phyloP scores from a whole-genome alignment of 2,329 filamentous ascomycete genomes.

The Pestalotiopsis sp. region DNA sequence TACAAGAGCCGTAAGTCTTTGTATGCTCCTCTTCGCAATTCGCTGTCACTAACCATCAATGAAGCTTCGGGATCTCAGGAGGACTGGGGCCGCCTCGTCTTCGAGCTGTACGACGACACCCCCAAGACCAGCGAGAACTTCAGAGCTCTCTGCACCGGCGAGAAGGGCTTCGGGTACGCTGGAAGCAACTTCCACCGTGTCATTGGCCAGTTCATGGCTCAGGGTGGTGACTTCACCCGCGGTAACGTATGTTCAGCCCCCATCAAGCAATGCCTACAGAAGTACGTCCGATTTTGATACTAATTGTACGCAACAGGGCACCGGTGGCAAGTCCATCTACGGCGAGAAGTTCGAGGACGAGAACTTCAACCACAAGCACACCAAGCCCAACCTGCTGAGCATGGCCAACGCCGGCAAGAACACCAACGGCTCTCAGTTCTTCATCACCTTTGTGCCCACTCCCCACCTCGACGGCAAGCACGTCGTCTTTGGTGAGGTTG shows the following conservation, averaged over 20 bases:
- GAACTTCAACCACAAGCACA: slow-evolving; percentile 83
- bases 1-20: not conserved
- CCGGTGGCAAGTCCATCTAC: slow-evolving; percentile 92
- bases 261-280: not conserved
- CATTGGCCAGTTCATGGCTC: slow-evolving; percentile 92
- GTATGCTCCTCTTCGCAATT: not conserved
- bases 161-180: slow-evolving; percentile 83
- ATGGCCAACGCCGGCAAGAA: slow-evolving; percentile 97
- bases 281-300: not conserved
- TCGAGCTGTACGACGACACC: slow-evolving; percentile 84
- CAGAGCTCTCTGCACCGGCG: slow-evolving; percentile 77
- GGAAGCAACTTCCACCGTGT: slow-evolving; percentile 89
- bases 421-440: slow-evolving; percentile 99
- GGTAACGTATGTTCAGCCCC: slow-evolving; percentile 71
- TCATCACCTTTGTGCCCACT: slow-evolving; percentile 91
- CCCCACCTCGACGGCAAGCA: slow-evolving; percentile 83
- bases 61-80: not conserved
- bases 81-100: slow-evolving; percentile 62
- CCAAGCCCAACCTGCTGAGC: slow-evolving; percentile 77
- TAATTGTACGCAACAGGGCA: slow-evolving; percentile 61
- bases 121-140: slow-evolving; percentile 90
- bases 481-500: slow-evolving; percentile 82
- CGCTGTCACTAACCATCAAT: not conserved
- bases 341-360: slow-evolving; percentile 93
- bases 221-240: slow-evolving; percentile 94